Evolutionary conservation across 2,329 filamentous ascomycete species (phyloP).

Genomic region (Trichophyton equinum): DNA sequence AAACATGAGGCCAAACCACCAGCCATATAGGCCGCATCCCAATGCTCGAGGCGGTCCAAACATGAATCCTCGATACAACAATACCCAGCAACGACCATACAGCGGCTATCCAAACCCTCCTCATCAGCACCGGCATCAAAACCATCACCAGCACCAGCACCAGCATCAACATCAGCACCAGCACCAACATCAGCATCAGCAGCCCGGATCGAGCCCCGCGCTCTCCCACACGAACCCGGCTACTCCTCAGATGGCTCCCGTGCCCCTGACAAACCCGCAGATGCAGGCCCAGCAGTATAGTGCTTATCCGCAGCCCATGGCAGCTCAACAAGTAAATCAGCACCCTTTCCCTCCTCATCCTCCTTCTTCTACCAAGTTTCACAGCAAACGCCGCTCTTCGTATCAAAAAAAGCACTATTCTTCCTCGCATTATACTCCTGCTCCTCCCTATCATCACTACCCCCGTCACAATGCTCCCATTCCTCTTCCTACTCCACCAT

Average conservation of each 20-base stretch:
- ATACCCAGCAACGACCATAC: too few species aligned
- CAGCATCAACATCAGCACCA: constrained; percentile 34
- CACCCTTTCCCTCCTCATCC: background rate
- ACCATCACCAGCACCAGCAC: constrained; percentile 20
- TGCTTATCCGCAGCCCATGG: constrained; percentile 46
- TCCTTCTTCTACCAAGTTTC: background rate
- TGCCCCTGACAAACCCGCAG: constrained; percentile 53
- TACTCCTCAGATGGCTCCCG: constrained; percentile 58
- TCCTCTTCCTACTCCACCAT: background rate
- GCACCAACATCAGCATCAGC: constrained; percentile 27
- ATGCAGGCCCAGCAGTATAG: constrained; percentile 50
- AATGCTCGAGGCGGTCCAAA: too few species aligned
- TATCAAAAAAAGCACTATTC: constrained; percentile 21
- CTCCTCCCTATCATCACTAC: constrained; percentile 9
- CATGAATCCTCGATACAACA: too few species aligned
- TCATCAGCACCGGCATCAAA: constrained; percentile 19
- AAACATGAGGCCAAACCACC: constrained; percentile 46
- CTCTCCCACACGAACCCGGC: constrained; percentile 53
- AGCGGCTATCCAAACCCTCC: constrained; percentile 19
- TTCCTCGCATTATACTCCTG: constrained; percentile 14
- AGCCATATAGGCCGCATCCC: constrained; percentile 48
- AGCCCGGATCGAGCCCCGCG: constrained; percentile 49
- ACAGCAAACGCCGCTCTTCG: constrained; percentile 20
- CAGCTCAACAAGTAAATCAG: constrained; percentile 48
- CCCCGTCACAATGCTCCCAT: constrained; percentile 14